Base-by-base conservation (phyloP, 2,329 filamentous ascomycete species). In the Paraphaeosphaeria minitans region DNA sequence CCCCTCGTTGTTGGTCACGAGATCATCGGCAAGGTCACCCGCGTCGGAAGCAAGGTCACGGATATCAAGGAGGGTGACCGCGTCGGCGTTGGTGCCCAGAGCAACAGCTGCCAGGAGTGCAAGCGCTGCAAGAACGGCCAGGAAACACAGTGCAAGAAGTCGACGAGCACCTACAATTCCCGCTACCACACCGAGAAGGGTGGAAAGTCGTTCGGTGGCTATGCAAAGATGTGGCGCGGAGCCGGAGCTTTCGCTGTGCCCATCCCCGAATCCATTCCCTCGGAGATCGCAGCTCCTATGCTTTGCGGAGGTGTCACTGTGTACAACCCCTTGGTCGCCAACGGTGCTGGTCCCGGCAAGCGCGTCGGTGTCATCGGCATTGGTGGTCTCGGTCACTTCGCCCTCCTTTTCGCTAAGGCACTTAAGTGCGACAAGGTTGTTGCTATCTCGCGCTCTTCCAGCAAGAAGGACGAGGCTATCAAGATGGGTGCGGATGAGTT, bases 291-390 rank as follows among this genome's bases (percentile, higher is more conserved):
- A 1, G 91, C 90, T 1, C 90, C 90, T 5, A 91, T 93, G 87
- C 84, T 95, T 68, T 96, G 92, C 76, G 92, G 90, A 37, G 92
- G 92, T 63, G 82, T 95, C 60, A 95, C 92, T 0, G 86, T 87
- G 43, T 96, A 89, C 81, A 89, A 85, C 62, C 92, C 92, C 0
- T 82, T 96, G 7, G 86, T 90, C 53, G 84, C 90, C 27, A 88
- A 93, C 67, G 89, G 89, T n/a, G 84, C 85, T 54, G 90, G 90
- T 0, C 89, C 90, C 1, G 91, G 91, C 60, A 91, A 90, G 81
- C 90, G 91, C 77, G 87, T 93, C 16, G 90, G 84, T 51, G 85
- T 93, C 55, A 85, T 92, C 5, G 90, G 90, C 58, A 80, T 92
- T 10, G 90, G 90, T 22, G 90, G 90, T 1, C 78, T 93, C 0